These are phyloP conservation scores for Phytophthora colocasiae DNA, from an alignment of 352 stramenopile genomes.

Conservation along the genomic window DNA sequence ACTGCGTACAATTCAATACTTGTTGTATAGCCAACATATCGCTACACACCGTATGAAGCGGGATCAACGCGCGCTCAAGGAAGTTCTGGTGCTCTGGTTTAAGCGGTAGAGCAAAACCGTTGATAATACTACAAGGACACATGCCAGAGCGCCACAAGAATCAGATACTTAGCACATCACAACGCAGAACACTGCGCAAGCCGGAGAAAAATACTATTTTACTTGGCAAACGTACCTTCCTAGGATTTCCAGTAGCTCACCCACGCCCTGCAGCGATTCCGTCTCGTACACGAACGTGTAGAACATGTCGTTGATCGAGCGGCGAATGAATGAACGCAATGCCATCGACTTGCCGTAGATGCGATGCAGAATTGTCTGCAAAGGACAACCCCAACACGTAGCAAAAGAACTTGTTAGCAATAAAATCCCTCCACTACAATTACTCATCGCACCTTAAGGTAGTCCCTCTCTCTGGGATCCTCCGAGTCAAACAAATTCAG, in stretches of 20 bases:
- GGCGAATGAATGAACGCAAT: constrained; percentile 97
- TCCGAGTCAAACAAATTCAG: constrained; percentile 91
- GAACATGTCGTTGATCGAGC: constrained; percentile 98
- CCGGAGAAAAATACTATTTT: background rate
- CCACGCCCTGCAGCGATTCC: constrained; percentile 94
- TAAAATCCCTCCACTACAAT: background rate
- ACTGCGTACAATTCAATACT: constrained; percentile 9
- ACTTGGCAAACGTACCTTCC: constrained; percentile 58
- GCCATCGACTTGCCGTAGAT: constrained; percentile 99
- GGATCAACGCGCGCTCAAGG: constrained; percentile 94
- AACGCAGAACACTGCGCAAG: constrained; percentile 9
- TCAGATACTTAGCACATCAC: constrained; percentile 6
- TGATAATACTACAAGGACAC: constrained; percentile 94
- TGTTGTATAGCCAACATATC: too few relatives aligned
- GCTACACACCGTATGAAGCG: constrained; percentile 94
- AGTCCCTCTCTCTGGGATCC: constrained; percentile 98
- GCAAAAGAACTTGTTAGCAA: constrained; percentile 5
- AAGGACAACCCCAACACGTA: background rate
- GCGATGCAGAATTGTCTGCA: constrained; percentile 96
- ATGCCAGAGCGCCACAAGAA: background rate
- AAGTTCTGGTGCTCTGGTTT: constrained; percentile 98
- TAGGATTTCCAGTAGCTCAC: constrained; percentile 98
- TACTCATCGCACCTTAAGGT: constrained; percentile 90
- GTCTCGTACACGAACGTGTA: constrained; percentile 99
- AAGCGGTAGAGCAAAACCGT: constrained; percentile 98